These are phyloP conservation scores for Solanum gracilifrons DNA, from an alignment of 257 asterid species.

Conservation along the genomic window DNA sequence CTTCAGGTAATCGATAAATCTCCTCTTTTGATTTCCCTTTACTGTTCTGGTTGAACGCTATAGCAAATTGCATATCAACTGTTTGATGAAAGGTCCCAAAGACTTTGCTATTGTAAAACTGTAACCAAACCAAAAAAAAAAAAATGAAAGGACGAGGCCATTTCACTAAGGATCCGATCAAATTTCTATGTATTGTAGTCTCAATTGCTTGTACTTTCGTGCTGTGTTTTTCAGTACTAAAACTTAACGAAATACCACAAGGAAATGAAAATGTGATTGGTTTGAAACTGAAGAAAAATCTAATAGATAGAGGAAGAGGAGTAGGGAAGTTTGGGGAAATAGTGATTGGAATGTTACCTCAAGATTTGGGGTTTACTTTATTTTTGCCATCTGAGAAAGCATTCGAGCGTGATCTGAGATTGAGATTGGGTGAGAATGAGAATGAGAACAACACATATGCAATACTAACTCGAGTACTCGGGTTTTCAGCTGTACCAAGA, in stretches of 20 bases:
- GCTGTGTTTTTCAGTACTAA: slow-evolving; percentile 32
- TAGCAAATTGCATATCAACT: background rate
- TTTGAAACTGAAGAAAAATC: background rate
- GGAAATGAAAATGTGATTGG: background rate
- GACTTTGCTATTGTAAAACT: background rate
- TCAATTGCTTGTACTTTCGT: slow-evolving; percentile 25
- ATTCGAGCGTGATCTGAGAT: slow-evolving; percentile 35
- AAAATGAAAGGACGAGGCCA: slow-evolving; percentile 1
- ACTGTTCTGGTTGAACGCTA: background rate
- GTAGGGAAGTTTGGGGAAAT: slow-evolving; percentile 47
- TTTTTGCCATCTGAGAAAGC: slow-evolving; percentile 66
- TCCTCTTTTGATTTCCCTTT: background rate
- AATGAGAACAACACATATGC: slow-evolving; percentile 41
- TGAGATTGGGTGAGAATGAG: slow-evolving; percentile 20
- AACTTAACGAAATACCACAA: slow-evolving; percentile 19
- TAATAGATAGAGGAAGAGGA: background rate
- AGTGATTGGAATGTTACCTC: slow-evolving; percentile 54
- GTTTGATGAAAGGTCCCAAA: background rate
- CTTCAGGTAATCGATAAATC: background rate
- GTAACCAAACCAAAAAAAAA: background rate
- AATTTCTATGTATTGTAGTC: slow-evolving; percentile 25
- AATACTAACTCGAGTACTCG: slow-evolving; percentile 49
- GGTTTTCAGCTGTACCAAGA: slow-evolving; percentile 64
- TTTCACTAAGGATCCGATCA: slow-evolving; percentile 24
- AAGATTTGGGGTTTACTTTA: slow-evolving; percentile 65